Evolutionary conservation across 1,284 basidiomycete genomes (phyloP).

Genomic region (Tremellales sp.): DNA sequence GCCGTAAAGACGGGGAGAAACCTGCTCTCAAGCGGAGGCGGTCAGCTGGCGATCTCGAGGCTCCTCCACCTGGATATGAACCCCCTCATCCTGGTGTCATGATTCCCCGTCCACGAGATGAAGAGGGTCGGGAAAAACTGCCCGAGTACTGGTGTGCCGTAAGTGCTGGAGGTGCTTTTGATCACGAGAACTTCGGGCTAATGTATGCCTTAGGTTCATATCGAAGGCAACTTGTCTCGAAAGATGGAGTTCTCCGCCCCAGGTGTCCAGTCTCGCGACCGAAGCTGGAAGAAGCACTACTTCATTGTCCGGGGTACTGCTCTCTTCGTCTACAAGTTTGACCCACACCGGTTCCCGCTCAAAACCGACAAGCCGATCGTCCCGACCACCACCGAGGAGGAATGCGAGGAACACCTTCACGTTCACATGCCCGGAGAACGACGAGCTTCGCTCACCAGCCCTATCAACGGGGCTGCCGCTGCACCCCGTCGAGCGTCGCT

Average conservation of each 20-base stretch:
- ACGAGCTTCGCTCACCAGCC: constrained; percentile 23
- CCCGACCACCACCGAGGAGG: constrained; percentile 34
- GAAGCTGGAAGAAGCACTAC: constrained; percentile 84
- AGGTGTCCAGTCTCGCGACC: constrained; percentile 79
- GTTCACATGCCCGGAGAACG: constrained; percentile 47
- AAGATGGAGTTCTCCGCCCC: constrained; percentile 92
- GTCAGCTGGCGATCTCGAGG: constrained; percentile 48
- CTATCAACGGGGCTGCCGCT: not conserved
- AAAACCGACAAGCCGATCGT: constrained; percentile 28
- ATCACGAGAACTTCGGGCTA: not conserved
- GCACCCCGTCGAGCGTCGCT: not conserved
- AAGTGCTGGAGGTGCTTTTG: constrained; percentile 10
- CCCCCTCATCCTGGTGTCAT: constrained; percentile 40
- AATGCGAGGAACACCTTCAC: constrained; percentile 44
- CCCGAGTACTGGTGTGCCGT: constrained; percentile 76
- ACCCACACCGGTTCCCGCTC: constrained; percentile 50
- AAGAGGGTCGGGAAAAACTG: constrained; percentile 76
- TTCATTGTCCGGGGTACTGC: constrained; percentile 90
- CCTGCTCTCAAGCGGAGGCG: constrained; percentile 41
- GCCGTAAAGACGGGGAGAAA: constrained; percentile 8
- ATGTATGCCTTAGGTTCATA: constrained; percentile 62
- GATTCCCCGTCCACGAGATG: constrained; percentile 51
- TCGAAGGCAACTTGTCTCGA: constrained; percentile 77
- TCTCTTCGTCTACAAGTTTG: constrained; percentile 75
- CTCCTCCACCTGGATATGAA: constrained; percentile 46